Conservation (phyloP, 352 stramenopile species). For the Globisporangium paddicum region DNA sequence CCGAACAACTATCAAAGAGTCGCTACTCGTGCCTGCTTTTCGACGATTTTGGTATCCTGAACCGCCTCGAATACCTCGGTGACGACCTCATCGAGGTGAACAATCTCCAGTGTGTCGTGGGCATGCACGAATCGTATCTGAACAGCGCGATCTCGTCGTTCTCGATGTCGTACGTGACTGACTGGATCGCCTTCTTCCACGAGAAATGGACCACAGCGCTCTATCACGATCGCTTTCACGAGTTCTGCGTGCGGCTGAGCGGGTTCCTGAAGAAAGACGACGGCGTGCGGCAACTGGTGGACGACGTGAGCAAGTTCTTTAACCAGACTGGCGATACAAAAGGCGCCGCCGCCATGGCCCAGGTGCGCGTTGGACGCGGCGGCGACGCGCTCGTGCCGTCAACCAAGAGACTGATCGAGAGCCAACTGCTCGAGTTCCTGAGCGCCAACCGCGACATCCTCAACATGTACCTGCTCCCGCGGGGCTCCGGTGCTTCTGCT, state of each 20-base stretch:
- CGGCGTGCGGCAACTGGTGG: conserved; percentile 54
- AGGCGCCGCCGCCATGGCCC: conserved; percentile 45
- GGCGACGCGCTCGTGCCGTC: conserved; percentile 54
- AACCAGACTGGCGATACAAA: conserved; percentile 62
- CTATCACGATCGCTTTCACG: conserved; percentile 75
- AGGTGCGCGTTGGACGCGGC: conserved; percentile 62
- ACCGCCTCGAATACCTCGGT: conserved; percentile 69
- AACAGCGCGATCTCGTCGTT: conserved; percentile 81
- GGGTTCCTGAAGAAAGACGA: conserved; percentile 66
- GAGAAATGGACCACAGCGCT: conserved; percentile 70
- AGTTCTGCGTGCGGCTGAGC: conserved; percentile 58
- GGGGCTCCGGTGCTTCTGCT: conserved; percentile 7
- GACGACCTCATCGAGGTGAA: conserved; percentile 41
- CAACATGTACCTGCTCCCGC: conserved; percentile 77
- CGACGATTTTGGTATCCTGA: conserved; percentile 69
- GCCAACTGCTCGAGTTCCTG: conserved; percentile 71
- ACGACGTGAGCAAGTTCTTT: conserved; percentile 56
- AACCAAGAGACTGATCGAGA: conserved; percentile 75
- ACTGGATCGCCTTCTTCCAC: conserved; percentile 85
- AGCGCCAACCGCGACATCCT: conserved; percentile 71
- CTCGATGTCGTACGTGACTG: conserved; percentile 53
- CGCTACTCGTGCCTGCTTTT: conserved; percentile 74
- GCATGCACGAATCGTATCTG: conserved; percentile 82
- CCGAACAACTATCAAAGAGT: neutral
- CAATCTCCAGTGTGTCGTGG: conserved; percentile 75